Evolutionary conservation across 2,329 filamentous ascomycete species (phyloP).

Genomic region (Penicillium sp.): DNA sequence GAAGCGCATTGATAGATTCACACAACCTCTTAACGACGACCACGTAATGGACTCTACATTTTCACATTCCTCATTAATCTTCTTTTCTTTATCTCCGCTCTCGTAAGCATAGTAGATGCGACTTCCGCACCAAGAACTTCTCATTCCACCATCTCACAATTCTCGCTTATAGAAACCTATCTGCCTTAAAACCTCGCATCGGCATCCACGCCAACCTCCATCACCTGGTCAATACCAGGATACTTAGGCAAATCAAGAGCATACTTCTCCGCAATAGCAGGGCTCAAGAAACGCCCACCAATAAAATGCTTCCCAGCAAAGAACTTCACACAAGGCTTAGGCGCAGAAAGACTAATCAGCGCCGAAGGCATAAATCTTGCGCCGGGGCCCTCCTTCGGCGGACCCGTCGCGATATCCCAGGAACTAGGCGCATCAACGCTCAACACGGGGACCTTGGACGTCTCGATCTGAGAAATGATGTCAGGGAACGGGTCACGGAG

Average conservation of each 20-base stretch:
- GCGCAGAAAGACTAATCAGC: slow-evolving; percentile 87
- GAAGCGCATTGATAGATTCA: slow-evolving; percentile 24
- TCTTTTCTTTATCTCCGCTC: no score
- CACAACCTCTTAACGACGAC: slow-evolving; percentile 20
- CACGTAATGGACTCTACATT: slow-evolving; percentile 14
- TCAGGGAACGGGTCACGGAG: slow-evolving; percentile 88
- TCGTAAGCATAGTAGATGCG: no score
- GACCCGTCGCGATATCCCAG: slow-evolving; percentile 89
- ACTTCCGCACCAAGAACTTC: no score
- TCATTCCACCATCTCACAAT: no score
- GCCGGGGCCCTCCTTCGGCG: slow-evolving; percentile 75
- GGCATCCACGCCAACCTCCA: slow-evolving; percentile 65
- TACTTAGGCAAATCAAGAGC: slow-evolving; percentile 81
- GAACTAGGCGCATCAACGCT: slow-evolving; percentile 92
- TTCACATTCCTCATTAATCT: no score
- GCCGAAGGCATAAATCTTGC: slow-evolving; percentile 78
- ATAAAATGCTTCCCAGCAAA: slow-evolving; percentile 91
- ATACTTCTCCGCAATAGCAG: slow-evolving; percentile 81
- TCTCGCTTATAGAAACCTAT: no score
- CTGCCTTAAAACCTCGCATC: slow-evolving; percentile 38
- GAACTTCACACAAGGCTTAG: slow-evolving; percentile 83
- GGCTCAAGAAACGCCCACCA: slow-evolving; percentile 85
- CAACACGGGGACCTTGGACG: slow-evolving; percentile 75
- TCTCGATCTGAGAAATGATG: slow-evolving; percentile 77
- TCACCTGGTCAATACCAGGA: slow-evolving; percentile 83